phyloP scores from a whole-genome alignment of 2,329 filamentous ascomycete genomes.

The Cladorrhinum sp. region DNA sequence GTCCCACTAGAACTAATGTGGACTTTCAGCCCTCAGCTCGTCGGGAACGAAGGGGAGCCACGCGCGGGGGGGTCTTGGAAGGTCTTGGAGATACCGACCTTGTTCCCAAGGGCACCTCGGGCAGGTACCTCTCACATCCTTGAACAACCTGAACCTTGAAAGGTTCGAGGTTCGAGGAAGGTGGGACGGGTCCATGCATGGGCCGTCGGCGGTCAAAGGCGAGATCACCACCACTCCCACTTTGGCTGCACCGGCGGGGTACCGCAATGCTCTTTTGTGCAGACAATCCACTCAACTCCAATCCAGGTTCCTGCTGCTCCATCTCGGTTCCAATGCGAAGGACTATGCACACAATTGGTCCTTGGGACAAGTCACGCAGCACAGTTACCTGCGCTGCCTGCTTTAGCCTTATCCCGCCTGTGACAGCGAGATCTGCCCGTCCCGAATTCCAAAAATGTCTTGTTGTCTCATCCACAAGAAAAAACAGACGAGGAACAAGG shows the following conservation, averaged over 20 bases:
- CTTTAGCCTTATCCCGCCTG: background rate
- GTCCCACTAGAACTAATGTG: conserved; percentile 2
- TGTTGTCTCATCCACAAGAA: conserved; percentile 11
- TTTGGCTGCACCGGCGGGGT: background rate
- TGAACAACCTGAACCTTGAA: background rate
- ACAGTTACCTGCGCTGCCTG: background rate
- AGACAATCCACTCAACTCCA: background rate
- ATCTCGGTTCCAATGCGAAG: background rate
- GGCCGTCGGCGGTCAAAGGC: background rate
- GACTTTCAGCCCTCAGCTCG: conserved; percentile 7
- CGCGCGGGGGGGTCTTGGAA: background rate
- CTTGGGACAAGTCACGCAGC: background rate
- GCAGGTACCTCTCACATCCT: background rate
- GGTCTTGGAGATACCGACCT: background rate
- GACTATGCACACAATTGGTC: background rate
- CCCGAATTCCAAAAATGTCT: background rate
- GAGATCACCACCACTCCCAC: background rate
- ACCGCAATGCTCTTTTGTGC: background rate
- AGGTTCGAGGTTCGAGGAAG: background rate
- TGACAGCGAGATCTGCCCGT: background rate
- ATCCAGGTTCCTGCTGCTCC: background rate
- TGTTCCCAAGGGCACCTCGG: no score
- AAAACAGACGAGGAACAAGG: background rate
- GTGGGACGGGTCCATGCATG: background rate
- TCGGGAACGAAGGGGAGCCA: background rate